Evolutionary conservation across 495 filamentous ascomycete species (phyloP).

Genomic region (Penicillium tannophilum): DNA sequence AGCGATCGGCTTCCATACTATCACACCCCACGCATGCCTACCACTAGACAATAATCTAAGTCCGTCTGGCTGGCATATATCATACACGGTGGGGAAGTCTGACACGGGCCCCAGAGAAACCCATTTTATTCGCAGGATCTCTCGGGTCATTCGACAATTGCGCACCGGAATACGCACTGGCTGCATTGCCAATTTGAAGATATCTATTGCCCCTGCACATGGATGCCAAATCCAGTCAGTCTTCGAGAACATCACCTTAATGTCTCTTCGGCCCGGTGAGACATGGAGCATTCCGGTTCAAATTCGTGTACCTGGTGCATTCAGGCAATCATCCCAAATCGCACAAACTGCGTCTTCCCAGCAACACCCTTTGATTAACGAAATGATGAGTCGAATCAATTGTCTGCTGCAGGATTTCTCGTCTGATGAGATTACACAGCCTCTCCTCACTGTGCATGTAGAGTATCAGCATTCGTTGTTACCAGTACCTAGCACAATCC

Average conservation of each 20-base stretch:
- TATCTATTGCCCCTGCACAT: conserved; percentile 12
- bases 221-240: conserved; percentile 22
- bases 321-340: conserved; percentile 2
- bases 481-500: conserved; percentile 14
- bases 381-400: conserved; percentile 24
- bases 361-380: conserved; percentile 16
- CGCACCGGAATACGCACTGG: conserved; percentile 29
- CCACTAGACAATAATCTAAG: conserved; percentile 11
- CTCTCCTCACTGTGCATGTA: conserved; percentile 21
- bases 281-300: conserved; percentile 26
- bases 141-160: conserved; percentile 24
- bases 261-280: conserved; percentile 26
- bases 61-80: conserved; percentile 29
- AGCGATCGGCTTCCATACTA: conserved; percentile 30
- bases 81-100: conserved; percentile 14
- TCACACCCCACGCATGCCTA: conserved; percentile 21
- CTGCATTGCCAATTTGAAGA: conserved; percentile 17
- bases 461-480: conserved; percentile 28
- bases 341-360: background rate
- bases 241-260: conserved; percentile 10
- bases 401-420: conserved; percentile 18
- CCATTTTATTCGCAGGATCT: conserved; percentile 23
- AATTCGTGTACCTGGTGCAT: conserved; percentile 15
- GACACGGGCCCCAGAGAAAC: conserved; percentile 8
- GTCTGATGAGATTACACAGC: conserved; percentile 16